These are phyloP conservation scores for Strobilomyces confusus DNA, from an alignment of 768 basidiomycete species.

Conservation along the genomic window DNA sequence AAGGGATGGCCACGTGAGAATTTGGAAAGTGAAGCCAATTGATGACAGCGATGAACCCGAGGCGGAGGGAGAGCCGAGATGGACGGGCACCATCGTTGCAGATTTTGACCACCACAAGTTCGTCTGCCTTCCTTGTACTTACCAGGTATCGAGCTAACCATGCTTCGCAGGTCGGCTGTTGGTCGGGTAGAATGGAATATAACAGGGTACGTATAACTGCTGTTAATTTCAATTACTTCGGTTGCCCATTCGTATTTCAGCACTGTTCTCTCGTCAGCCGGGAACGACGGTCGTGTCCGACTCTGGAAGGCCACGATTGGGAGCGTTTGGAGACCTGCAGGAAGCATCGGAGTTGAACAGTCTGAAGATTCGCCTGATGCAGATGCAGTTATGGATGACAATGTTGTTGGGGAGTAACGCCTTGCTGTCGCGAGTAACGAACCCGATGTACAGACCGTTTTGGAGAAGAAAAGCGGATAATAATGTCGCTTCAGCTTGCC, in stretches of 20 bases:
- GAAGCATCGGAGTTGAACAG: slow-evolving; percentile 79
- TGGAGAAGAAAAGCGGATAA: background rate
- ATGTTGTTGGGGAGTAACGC: slow-evolving; percentile 31
- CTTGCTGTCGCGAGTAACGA: background rate
- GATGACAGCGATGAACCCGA: slow-evolving; percentile 44
- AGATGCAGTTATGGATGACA: slow-evolving; percentile 45
- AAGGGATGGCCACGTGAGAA: slow-evolving; percentile 82
- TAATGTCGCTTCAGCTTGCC: no score
- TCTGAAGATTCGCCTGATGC: slow-evolving; percentile 45
- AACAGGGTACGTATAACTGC: slow-evolving; percentile 62
- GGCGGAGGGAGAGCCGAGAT: slow-evolving; percentile 43
- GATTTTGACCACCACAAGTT: slow-evolving; percentile 88
- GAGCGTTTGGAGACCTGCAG: slow-evolving; percentile 81
- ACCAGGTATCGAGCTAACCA: slow-evolving; percentile 3
- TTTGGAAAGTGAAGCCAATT: slow-evolving; percentile 79
- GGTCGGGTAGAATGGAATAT: slow-evolving; percentile 95
- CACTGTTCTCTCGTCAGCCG: slow-evolving; percentile 77
- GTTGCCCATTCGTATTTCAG: slow-evolving; percentile 34
- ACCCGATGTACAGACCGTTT: background rate
- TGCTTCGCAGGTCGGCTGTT: slow-evolving; percentile 54
- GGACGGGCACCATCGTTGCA: slow-evolving; percentile 73
- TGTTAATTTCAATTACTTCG: background rate
- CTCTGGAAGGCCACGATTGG: slow-evolving; percentile 84
- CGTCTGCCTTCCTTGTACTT: slow-evolving; percentile 1
- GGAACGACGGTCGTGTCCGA: slow-evolving; percentile 78